Percentiles rank a stretch among this genome's conserved stretches.
Conservation (phyloP, 495 filamentous ascomycete genomes). For the Aspergillus cristatus region DNA sequence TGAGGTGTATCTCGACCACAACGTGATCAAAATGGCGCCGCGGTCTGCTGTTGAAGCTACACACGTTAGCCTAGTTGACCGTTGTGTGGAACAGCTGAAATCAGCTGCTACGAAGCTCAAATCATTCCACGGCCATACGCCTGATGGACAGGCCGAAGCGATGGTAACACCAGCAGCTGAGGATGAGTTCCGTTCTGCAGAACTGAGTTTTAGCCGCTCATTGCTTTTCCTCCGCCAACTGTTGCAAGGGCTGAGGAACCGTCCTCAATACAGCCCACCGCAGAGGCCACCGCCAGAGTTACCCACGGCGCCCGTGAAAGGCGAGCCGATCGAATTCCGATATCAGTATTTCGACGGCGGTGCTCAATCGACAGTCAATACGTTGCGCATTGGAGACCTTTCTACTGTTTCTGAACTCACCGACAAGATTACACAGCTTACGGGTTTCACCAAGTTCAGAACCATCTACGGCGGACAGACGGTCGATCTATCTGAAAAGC, state of each 20-base stretch:
- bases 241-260: conserved; percentile 41
- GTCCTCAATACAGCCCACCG: conserved; percentile 44
- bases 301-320: conserved; percentile 36
- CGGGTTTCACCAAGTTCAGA: conserved; percentile 61
- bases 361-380: conserved; percentile 44
- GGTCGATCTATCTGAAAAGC: conserved; percentile 34
- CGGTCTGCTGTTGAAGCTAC: conserved; percentile 50
- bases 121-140: conserved; percentile 26
- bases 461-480: conserved; percentile 42
- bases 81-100: conserved; percentile 68
- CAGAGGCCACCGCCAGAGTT: conserved; percentile 27
- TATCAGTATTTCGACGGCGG: conserved; percentile 66
- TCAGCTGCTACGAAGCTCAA: conserved; percentile 56
- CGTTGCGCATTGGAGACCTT: conserved; percentile 52
- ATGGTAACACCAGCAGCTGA: conserved; percentile 41
- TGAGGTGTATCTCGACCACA: conserved; percentile 60
- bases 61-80: conserved; percentile 69
- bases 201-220: conserved; percentile 57
- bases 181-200: conserved; percentile 38
- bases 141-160: conserved; percentile 20
- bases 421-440: conserved; percentile 52
- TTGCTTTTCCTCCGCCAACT: conserved; percentile 51
- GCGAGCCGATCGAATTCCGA: conserved; percentile 54
- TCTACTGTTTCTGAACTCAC: conserved; percentile 61
- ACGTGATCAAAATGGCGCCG: conserved; percentile 29